phyloP scores from a whole-genome alignment of 805 yeast species.

The Schwanniomyces occidentalis region DNA sequence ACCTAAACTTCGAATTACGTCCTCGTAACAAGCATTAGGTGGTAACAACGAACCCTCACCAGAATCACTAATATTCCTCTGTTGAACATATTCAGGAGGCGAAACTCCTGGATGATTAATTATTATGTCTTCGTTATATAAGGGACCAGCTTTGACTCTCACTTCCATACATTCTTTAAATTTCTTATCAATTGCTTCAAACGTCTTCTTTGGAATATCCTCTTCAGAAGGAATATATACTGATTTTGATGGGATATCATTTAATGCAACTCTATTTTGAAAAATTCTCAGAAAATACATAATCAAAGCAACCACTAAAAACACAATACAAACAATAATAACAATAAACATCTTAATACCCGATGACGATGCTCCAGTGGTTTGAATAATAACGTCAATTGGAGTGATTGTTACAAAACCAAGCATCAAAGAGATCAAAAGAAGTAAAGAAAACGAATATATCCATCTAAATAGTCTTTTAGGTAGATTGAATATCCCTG shows the following conservation, averaged over 20 bases:
- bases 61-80: constrained; percentile 21
- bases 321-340: constrained; percentile 65
- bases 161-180: constrained; percentile 30
- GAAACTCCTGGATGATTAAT: constrained; percentile 42
- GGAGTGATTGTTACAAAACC: constrained; percentile 74
- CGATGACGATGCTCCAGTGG: constrained; percentile 53
- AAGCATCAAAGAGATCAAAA: constrained; percentile 28
- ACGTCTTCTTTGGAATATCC: constrained; percentile 42
- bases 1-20: constrained; percentile 59
- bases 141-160: constrained; percentile 36
- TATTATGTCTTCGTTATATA: constrained; percentile 18
- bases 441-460: constrained; percentile 27
- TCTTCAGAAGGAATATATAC: constrained; percentile 64
- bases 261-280: constrained; percentile 55
- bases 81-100: constrained; percentile 42
- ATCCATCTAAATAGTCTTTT: constrained; percentile 25
- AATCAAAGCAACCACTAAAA: constrained; percentile 50
- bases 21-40: constrained; percentile 43
- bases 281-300: constrained; percentile 62
- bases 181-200: constrained; percentile 22
- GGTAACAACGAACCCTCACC: constrained; percentile 22
- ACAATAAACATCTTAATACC: constrained; percentile 83
- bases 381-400: constrained; percentile 69
- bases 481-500: constrained; percentile 10
- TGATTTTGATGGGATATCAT: constrained; percentile 70